Evolutionary conservation across 331 rosid species (phyloP), one percentile per base, ranked within the genome.

Genomic region (Arachis monticola): DNA sequence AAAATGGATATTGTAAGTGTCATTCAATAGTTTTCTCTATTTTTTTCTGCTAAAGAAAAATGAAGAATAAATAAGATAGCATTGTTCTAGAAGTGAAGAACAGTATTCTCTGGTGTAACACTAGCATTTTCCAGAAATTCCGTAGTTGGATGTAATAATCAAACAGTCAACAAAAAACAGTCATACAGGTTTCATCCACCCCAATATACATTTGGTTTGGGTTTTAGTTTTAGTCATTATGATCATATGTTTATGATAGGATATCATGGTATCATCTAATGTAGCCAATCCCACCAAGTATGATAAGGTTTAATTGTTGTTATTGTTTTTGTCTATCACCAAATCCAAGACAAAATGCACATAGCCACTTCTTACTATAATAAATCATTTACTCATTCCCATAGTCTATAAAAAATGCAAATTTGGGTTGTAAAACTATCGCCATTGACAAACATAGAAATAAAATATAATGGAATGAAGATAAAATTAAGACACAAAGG

Each of bases 21-120:
- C 97, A 84, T 70, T 86, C 91, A 41, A 83, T 44, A 69, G 96
- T 81, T 81, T 88, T 92, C 22, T 95, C 98, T 6, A 60, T 79
- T 65, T 86, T 90, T 92, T 85, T 87, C 98, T 92, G 96, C 53
- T 45, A 76, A 77, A 30, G 72, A 50, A 75, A 63, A 63, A 53
- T 2, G 50, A 32, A 59, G 31, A 44, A 46, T 44, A 63, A 32
- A 44, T 6, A 44, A 10, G 46, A 67, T 61, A 44, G 48, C 10
- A 12, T 44, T 10, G 30, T 5, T 7, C 56, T 42, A 10, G 9
- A 12, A 59, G 77, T 8, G 10, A 10, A 59, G 75, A 68, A 75
- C 4, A 0, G 31, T 5, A 65, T 45, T 7, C 8, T 45, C 12
- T 30, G 0, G 46, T 44, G 42, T 11, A 56, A 74, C 40, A 44